phyloP scores from a whole-genome alignment of 805 yeast genomes.

The Metschnikowia shivogae region DNA sequence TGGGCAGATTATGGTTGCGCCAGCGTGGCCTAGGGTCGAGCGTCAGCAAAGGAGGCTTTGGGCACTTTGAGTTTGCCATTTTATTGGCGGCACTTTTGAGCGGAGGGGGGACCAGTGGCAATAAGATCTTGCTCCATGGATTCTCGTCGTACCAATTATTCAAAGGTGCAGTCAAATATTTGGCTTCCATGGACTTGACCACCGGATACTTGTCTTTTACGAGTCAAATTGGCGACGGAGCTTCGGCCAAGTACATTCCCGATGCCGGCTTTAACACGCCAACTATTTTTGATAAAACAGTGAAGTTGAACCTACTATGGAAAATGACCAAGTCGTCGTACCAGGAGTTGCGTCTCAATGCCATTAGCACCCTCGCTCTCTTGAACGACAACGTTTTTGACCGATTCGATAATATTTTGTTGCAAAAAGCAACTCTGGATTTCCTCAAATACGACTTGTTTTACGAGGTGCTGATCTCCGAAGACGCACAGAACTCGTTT shows the following conservation, averaged over 20 bases:
- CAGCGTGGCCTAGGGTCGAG: constrained; percentile 78
- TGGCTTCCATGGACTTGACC: constrained; percentile 72
- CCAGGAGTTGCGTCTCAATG: constrained; percentile 56
- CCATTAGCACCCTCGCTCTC: constrained; percentile 61
- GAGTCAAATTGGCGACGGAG: constrained; percentile 46
- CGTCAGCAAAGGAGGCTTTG: constrained; percentile 74
- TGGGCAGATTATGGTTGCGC: constrained; percentile 85
- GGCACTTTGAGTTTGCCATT: constrained; percentile 83
- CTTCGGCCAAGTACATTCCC: constrained; percentile 40
- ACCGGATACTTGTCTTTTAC: constrained; percentile 66
- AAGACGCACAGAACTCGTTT: constrained; percentile 43
- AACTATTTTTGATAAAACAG: constrained; percentile 68
- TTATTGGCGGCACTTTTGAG: constrained; percentile 75
- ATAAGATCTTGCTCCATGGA: constrained; percentile 75
- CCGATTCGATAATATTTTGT: constrained; percentile 73
- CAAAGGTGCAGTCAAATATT: constrained; percentile 77
- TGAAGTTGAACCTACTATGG: constrained; percentile 77
- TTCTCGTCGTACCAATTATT: constrained; percentile 91
- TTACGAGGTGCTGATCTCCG: constrained; percentile 49
- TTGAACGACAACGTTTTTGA: constrained; percentile 79
- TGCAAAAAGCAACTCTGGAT: constrained; percentile 52
- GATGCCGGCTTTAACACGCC: constrained; percentile 67
- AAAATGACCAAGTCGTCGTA: constrained; percentile 73
- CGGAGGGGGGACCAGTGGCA: constrained; percentile 78
- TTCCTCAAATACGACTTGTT: constrained; percentile 64